Percentiles rank a stretch among this genome's conserved stretches.
These are phyloP conservation scores for Eucalyptus albens DNA, from an alignment of 345 rosid genomes.

Conservation along the genomic window DNA sequence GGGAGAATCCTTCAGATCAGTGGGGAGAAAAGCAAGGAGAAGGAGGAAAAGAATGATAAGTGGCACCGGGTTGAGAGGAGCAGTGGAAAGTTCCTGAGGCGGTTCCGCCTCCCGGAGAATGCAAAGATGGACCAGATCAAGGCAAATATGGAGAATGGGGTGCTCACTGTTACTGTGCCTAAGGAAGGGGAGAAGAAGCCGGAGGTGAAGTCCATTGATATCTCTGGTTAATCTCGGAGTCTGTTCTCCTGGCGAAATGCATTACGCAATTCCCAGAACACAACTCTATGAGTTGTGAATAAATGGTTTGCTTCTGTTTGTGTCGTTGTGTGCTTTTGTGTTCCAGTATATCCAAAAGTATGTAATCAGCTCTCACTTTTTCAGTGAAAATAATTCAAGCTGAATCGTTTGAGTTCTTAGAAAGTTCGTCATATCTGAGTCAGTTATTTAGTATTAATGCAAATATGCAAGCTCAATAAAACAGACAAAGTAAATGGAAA, in stretches of 20 bases:
- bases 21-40: slow-evolving; percentile 8
- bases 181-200: slow-evolving; percentile 7
- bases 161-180: slow-evolving; percentile 9
- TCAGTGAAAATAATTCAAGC: neutral
- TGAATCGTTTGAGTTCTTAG: neutral
- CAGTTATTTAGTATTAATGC: neutral
- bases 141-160: slow-evolving; percentile 14
- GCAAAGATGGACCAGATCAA: slow-evolving; percentile 6
- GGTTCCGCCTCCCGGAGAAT: slow-evolving; percentile 16
- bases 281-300: neutral
- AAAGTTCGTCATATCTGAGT: neutral
- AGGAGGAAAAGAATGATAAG: slow-evolving; percentile 10
- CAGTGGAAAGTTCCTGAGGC: slow-evolving; percentile 7
- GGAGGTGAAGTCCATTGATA: slow-evolving; percentile 1
- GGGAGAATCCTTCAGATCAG: slow-evolving; percentile 8
- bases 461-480: neutral
- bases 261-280: neutral
- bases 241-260: neutral
- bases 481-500: neutral
- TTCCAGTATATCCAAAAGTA: neutral
- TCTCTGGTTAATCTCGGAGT: neutral
- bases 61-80: slow-evolving; percentile 18
- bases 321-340: neutral
- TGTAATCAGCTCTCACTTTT: neutral
- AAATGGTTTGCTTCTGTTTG: neutral